A percentile compares a stretch with the other conserved stretches of the same genome.
Evolutionary conservation across 2,329 filamentous ascomycete species (phyloP).

Genomic region (Cyphellophora europaea): DNA sequence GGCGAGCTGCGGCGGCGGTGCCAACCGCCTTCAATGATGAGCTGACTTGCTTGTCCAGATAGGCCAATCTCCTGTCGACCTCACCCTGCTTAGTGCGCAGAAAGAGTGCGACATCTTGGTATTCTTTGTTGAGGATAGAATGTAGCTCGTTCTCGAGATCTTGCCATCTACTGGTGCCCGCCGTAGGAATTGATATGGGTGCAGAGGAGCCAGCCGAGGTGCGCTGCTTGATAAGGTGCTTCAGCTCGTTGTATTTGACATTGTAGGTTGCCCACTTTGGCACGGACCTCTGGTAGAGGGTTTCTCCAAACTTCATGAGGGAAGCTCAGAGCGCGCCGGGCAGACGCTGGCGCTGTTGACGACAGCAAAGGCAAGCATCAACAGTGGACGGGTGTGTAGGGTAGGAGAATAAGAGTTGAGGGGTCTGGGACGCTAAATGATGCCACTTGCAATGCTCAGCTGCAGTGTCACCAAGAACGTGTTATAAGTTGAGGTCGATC

Average conservation of each 20-base stretch:
- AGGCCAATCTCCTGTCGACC: constrained; percentile 55
- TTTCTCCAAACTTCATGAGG: constrained; percentile 72
- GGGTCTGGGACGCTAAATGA: too few relatives aligned
- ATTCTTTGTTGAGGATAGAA: constrained; percentile 60
- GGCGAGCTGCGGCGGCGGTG: constrained; percentile 7
- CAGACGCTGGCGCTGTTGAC: too few relatives aligned
- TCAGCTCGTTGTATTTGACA: constrained; percentile 81
- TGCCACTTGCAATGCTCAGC: too few relatives aligned
- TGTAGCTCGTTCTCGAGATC: constrained; percentile 66
- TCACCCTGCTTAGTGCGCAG: constrained; percentile 72
- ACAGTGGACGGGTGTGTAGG: too few relatives aligned
- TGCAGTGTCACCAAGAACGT: too few relatives aligned
- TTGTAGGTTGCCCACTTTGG: constrained; percentile 79
- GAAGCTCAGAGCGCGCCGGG: too few relatives aligned
- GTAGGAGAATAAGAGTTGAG: too few relatives aligned
- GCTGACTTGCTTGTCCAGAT: constrained; percentile 29
- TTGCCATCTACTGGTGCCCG: constrained; percentile 46
- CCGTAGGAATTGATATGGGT: constrained; percentile 66
- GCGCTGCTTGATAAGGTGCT: constrained; percentile 72
- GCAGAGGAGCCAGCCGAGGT: constrained; percentile 59
- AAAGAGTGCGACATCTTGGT: constrained; percentile 69
- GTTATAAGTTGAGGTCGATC: too few relatives aligned
- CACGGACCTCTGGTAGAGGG: constrained; percentile 65
- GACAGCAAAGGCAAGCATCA: too few relatives aligned
- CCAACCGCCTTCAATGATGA: constrained; percentile 18